Evolutionary conservation across 805 yeast genomes (phyloP), one percentile per base, ranked within the genome.

Genomic region (Saturnispora serradocipensis): DNA sequence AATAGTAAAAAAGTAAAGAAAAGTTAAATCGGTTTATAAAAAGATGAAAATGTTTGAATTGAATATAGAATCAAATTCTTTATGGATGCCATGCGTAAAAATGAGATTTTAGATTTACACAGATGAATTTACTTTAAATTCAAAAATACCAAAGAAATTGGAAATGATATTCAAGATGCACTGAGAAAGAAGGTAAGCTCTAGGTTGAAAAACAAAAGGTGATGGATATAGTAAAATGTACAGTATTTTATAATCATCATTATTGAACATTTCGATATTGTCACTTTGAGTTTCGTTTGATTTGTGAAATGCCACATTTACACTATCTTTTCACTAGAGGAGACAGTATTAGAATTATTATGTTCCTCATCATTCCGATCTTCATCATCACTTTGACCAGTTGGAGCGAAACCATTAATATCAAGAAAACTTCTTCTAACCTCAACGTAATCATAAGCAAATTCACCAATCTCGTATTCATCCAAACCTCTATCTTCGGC

Each of bases 371-470:
- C 13, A 38, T 30, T 10, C 5, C 15, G 5, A 11, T 30, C 34
- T 30, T 30, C 34, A 30, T 30, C 34, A 30, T 30, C 34, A 30
- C 34, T 30, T 30, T 30, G 34, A 9, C 16, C 39, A 20, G 20
- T 18, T 38, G 35, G 18, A 34, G 44, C 53, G 16, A 54, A 58
- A 3, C 61, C 60, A 46, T 56, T 58, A 10, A 62, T 55, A 57
- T 76, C 80, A 61, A 82, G 76, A 67, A 83, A 91, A 70, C 90
- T 96, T 66, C 98, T 80, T 69, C 98, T 81, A 13, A 91, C 95
- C 72, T 91, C 99, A 53, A 91, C 97, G 65, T 89, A 91, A 68
- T 91, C 98, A 67, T 91, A 91, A n/a, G 98, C 98, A 70, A 90
- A 91, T 70, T 91, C 99, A 48, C 98, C 99, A 59, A 91, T 87